phyloP scores from a whole-genome alignment of 208 protist species.

The Leishmania amazonensis region DNA sequence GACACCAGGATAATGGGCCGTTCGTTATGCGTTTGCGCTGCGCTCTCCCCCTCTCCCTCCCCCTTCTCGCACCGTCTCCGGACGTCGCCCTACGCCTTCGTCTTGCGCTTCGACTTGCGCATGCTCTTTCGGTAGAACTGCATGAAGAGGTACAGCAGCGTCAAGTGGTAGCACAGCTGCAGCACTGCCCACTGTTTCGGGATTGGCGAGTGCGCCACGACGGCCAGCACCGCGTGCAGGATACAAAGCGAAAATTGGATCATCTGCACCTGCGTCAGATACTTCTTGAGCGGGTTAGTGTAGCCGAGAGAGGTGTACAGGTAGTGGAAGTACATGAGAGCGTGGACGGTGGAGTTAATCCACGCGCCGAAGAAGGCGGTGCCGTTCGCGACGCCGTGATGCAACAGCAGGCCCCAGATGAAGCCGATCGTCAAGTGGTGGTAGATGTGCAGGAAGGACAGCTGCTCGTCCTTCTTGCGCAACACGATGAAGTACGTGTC shows the following conservation, averaged over 20 bases:
- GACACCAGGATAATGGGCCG: background rate
- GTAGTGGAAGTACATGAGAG: slow-evolving; percentile 94
- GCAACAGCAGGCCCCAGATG: slow-evolving; percentile 87
- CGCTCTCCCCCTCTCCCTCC: background rate
- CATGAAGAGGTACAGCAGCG: slow-evolving; percentile 84
- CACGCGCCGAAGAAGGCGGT: slow-evolving; percentile 88
- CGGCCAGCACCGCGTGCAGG: slow-evolving; percentile 72
- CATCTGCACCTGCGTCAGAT: slow-evolving; percentile 89
- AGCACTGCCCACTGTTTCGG: slow-evolving; percentile 55
- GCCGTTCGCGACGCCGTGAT: slow-evolving; percentile 84
- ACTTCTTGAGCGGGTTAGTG: slow-evolving; percentile 86
- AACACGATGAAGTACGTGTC: slow-evolving; percentile 93
- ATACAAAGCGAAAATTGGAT: slow-evolving; percentile 87
- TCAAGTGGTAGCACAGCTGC: slow-evolving; percentile 86
- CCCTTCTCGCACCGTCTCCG: background rate
- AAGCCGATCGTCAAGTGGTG: slow-evolving; percentile 90
- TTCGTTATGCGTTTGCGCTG: background rate
- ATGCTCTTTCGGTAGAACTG: slow-evolving; percentile 66
- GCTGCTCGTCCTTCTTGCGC: slow-evolving; percentile 83
- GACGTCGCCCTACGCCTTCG: slow-evolving; percentile 10
- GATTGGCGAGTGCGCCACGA: slow-evolving; percentile 65
- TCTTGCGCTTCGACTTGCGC: slow-evolving; percentile 25
- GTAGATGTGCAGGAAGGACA: slow-evolving; percentile 92
- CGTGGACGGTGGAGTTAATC: slow-evolving; percentile 91
- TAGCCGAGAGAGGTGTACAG: slow-evolving; percentile 84